Percentiles rank a stretch among this genome's conserved stretches.
Conservation (phyloP, 164 flowering plant genomes). For the Pachysandra terminalis region DNA sequence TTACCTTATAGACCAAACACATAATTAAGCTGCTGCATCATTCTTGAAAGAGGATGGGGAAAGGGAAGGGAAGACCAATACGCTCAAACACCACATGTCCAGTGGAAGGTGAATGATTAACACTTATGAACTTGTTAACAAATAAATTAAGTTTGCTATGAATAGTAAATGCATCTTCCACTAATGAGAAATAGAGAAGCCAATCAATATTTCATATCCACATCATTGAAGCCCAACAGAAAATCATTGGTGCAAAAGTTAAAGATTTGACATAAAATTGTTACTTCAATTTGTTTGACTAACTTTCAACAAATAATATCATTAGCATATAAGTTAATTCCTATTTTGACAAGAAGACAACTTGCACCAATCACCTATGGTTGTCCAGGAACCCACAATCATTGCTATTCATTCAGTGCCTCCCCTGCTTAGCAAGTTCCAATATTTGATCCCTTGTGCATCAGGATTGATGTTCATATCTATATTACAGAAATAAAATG, state of each 20-base stretch:
- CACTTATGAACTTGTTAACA: too few relatives aligned
- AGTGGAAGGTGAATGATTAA: too few relatives aligned
- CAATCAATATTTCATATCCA: not conserved
- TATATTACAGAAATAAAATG: not conserved
- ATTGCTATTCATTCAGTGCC: slow-evolving; percentile 1
- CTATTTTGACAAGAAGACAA: slow-evolving; percentile 5
- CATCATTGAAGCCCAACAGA: slow-evolving; percentile 2
- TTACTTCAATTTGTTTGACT: not conserved
- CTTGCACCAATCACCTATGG: slow-evolving; percentile 8
- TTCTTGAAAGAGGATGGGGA: too few relatives aligned
- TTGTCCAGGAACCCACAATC: slow-evolving; percentile 3
- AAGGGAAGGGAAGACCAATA: too few relatives aligned
- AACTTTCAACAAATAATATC: not conserved
- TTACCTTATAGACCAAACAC: too few relatives aligned
- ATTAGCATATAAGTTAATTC: not conserved
- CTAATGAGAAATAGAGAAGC: not conserved
- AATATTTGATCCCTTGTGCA: slow-evolving; percentile 5
- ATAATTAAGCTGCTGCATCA: too few relatives aligned
- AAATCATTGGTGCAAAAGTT: not conserved
- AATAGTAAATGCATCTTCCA: too few relatives aligned
- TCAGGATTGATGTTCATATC: slow-evolving; percentile 6
- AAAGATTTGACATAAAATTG: not conserved
- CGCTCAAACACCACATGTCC: too few relatives aligned
- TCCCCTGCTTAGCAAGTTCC: slow-evolving; percentile 7
- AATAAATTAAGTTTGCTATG: too few relatives aligned